A percentile compares a stretch with the other conserved stretches of the same genome.
These are phyloP conservation scores for Orbilia ellipsospora DNA, from an alignment of 2,329 filamentous ascomycete genomes.

Conservation along the genomic window DNA sequence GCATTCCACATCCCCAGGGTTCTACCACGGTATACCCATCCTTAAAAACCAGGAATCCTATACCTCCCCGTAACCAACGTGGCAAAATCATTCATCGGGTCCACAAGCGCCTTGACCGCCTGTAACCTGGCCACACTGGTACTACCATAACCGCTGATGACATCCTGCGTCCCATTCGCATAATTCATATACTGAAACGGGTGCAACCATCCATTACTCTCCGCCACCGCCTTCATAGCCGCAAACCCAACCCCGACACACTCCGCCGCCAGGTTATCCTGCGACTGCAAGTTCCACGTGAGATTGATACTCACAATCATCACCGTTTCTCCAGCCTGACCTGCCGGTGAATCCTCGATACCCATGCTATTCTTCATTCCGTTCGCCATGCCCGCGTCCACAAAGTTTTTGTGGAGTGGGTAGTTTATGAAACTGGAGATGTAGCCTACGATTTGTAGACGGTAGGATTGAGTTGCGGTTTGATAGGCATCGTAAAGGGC, in stretches of 20 bases:
- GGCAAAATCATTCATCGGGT: conserved; percentile 48
- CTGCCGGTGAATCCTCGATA: conserved; percentile 33
- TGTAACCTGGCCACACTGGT: conserved; percentile 22
- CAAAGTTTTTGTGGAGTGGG: conserved; percentile 33
- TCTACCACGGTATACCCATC: not conserved
- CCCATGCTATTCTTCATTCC: conserved; percentile 52
- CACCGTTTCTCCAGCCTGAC: conserved; percentile 33
- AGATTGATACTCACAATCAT: conserved; percentile 52
- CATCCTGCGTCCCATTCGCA: conserved; percentile 50
- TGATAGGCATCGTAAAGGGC: conserved; percentile 32
- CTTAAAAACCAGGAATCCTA: conserved; percentile 11
- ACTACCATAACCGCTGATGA: conserved; percentile 36
- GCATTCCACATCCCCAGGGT: no score
- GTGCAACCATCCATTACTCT: conserved; percentile 23
- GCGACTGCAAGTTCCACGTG: conserved; percentile 16
- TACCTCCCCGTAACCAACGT: conserved; percentile 46
- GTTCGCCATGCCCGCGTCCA: conserved; percentile 13
- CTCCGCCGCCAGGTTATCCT: conserved; percentile 26
- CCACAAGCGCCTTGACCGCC: conserved; percentile 32
- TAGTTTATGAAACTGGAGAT: conserved; percentile 37
- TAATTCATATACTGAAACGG: conserved; percentile 52
- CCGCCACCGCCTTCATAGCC: conserved; percentile 16
- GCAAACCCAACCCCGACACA: conserved; percentile 26
- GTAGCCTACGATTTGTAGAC: conserved; percentile 28
- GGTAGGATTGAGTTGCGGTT: conserved; percentile 1